Conservation (phyloP, 75 land plant species). For the Chamaecyparis obtusa region DNA sequence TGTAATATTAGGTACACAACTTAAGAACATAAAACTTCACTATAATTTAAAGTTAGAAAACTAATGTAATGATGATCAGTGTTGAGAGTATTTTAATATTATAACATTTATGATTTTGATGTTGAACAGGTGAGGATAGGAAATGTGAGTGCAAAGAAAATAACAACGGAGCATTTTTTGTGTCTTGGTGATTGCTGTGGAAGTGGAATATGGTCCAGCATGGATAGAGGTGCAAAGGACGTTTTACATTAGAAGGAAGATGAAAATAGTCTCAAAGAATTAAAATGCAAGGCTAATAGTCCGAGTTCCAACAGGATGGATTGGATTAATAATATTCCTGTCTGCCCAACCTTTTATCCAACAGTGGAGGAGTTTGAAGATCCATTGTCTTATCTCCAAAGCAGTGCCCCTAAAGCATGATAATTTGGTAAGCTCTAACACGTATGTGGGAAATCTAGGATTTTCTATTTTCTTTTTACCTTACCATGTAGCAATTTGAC, state of each 20-base stretch:
- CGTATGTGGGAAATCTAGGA: neutral
- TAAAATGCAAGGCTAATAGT: constrained; percentile 10
- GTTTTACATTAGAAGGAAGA: neutral
- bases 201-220: constrained; percentile 8
- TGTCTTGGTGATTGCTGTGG: neutral
- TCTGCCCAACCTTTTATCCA: constrained; percentile 74
- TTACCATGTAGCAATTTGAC: neutral
- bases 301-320: constrained; percentile 15
- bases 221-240: neutral
- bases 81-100: neutral
- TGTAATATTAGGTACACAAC: neutral
- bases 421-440: constrained; percentile 55
- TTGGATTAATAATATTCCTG: constrained; percentile 71
- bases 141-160: neutral
- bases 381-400: no score
- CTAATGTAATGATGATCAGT: neutral
- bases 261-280: neutral
- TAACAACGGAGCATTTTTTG: neutral
- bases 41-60: neutral
- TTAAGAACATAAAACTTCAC: neutral
- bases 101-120: neutral
- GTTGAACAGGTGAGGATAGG: neutral
- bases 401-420: constrained; percentile 74
- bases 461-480: neutral
- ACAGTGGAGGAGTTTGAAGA: constrained; percentile 86